Evolutionary conservation across 805 yeast species (phyloP), one percentile per base, ranked within the genome.

Genomic region (Ogataea allantospora): DNA sequence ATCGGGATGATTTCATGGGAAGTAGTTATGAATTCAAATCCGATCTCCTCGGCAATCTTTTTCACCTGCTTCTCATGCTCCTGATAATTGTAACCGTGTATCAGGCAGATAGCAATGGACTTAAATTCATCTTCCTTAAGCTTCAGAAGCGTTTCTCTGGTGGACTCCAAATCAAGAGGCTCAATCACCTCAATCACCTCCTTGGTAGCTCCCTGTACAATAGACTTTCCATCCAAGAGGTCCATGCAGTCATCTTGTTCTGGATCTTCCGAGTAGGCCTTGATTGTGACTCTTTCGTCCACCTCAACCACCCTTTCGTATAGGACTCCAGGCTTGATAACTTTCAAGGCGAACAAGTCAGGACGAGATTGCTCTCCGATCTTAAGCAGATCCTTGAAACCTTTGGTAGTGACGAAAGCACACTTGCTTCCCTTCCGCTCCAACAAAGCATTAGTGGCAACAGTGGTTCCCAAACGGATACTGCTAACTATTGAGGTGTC

Each of bases 11-110:
- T 42, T 39, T 65, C 63, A 42, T 60, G 67, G 9, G 68, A 63
- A 11, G 60, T 29, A 7, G 66, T 53, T 17, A 65, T 53, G 20
- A 51, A 17, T 13, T 51, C 77, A 56, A 83, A 83, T 0, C 89
- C 89, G 8, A 66, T 33, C 10, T 53, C 55, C 21, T 42, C 39
- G 3, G 73, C 73, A 17, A 67, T 38, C 30, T 51, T 53, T 6
- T 60, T 59, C 2, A 60, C 57, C 7, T 42, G 26, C 37, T 55
- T 56, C 43, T 68, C 73, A 41, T 68, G 73, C 10, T 40, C 53
- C 40, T 63, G 70, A 52, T 52, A 38, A 57, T 62, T 36, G 58
- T 59, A 35, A 63, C 71, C 38, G 64, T 67, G 43, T 52, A 51
- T 46, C 52, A 68, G 14, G 62, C 67, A 53, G 20, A 63, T 51